Conservation (phyloP, 495 filamentous ascomycete species). For the Lepidopterella palustris region DNA sequence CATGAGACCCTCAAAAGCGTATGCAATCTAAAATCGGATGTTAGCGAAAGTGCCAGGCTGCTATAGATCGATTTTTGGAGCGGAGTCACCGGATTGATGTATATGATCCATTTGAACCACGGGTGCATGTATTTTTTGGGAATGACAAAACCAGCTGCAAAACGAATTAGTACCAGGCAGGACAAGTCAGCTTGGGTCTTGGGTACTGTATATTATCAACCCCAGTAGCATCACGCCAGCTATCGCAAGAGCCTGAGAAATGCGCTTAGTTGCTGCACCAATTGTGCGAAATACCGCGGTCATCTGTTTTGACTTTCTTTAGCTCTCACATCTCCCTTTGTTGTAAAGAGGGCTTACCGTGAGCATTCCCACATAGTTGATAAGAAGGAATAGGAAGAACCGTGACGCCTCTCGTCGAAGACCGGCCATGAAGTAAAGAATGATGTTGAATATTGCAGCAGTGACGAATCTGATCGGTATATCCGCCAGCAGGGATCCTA, state of each 20-base stretch:
- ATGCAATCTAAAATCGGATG: too few relatives aligned
- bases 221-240: conserved; percentile 58
- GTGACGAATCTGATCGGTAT: conserved; percentile 65
- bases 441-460: conserved; percentile 62
- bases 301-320: too few relatives aligned
- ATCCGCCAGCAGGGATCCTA: conserved; percentile 73
- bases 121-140: conserved; percentile 66
- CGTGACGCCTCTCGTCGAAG: conserved; percentile 64
- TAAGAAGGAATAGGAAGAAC: conserved; percentile 73
- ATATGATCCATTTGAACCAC: conserved; percentile 74
- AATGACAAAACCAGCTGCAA: conserved; percentile 74
- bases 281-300: conserved; percentile 75
- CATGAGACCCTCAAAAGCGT: conserved; percentile 53
- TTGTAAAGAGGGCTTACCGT: too few relatives aligned
- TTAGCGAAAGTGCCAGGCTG: too few relatives aligned
- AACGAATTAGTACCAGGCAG: too few relatives aligned
- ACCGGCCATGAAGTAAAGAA: conserved; percentile 73
- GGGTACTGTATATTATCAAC: conserved; percentile 74
- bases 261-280: conserved; percentile 55
- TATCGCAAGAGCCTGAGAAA: conserved; percentile 60
- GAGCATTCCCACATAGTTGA: conserved; percentile 58
- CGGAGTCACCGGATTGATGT: conserved; percentile 75
- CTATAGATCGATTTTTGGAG: too few relatives aligned
- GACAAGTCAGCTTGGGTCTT: too few relatives aligned
- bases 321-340: too few relatives aligned